A percentile compares a stretch with the other conserved stretches of the same genome.
phyloP scores from a whole-genome alignment of 129 eudicot genomes.

The Flaveria robusta region DNA sequence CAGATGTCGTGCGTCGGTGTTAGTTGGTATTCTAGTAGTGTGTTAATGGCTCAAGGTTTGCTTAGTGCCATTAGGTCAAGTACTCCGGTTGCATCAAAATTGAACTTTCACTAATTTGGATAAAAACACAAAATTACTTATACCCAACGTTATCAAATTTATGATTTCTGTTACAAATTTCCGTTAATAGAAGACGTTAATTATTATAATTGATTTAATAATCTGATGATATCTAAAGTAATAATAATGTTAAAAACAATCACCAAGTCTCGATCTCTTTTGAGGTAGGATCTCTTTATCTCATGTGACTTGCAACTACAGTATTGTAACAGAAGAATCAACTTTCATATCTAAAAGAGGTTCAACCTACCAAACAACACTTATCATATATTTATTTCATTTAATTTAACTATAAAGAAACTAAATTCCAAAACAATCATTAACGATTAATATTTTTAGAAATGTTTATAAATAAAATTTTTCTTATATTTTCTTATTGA shows the following conservation, averaged over 20 bases:
- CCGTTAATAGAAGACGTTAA: too few relatives aligned
- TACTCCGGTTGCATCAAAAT: neutral
- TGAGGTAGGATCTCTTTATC: constrained; percentile 41
- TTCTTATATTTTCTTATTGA: neutral
- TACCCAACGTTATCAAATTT: too few relatives aligned
- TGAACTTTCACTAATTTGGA: too few relatives aligned
- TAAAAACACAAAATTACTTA: too few relatives aligned
- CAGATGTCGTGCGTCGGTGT: too few relatives aligned
- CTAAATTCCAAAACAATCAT: too few relatives aligned
- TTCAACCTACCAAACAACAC: constrained; percentile 32
- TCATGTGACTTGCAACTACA: constrained; percentile 47
- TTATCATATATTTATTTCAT: neutral
- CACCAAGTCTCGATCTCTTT: neutral
- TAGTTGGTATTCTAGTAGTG: too few relatives aligned
- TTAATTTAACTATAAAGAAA: too few relatives aligned
- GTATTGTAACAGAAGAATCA: constrained; percentile 31
- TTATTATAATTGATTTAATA: neutral
- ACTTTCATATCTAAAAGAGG: constrained; percentile 13
- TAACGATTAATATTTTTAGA: neutral
- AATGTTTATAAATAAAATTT: neutral
- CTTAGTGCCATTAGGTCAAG: neutral
- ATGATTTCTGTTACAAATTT: too few relatives aligned
- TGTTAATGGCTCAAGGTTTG: too few relatives aligned
- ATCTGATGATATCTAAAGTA: neutral
- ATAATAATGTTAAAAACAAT: constrained; percentile 2